Conservation (phyloP, 2,329 filamentous ascomycete species). For the Sclerotinia minor region DNA sequence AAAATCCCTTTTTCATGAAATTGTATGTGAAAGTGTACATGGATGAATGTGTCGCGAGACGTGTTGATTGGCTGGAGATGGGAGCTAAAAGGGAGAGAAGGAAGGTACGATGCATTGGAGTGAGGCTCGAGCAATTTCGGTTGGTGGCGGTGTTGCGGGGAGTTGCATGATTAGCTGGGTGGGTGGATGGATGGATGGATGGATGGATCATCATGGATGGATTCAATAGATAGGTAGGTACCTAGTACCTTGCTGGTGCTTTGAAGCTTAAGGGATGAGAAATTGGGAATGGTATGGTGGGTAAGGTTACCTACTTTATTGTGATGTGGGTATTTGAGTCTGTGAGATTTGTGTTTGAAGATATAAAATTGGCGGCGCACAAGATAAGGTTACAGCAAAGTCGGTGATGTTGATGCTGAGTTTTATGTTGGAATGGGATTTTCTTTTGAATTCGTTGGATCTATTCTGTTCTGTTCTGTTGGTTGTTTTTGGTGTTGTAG, state of each 20-base stretch:
- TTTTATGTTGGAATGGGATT: neutral
- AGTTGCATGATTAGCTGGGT: neutral
- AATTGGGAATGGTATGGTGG: no score
- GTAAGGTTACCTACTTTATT: neutral
- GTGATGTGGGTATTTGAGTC: no score
- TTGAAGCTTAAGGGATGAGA: neutral
- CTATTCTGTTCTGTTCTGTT: no score
- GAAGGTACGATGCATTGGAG: neutral
- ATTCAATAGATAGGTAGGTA: no score
- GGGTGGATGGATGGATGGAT: no score
- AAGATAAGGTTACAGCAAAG: neutral
- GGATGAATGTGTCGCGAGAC: neutral
- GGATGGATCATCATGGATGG: no score
- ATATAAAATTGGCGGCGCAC: neutral
- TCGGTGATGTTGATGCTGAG: neutral
- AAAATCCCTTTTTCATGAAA: neutral
- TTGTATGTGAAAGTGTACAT: neutral
- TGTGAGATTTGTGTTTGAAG: neutral
- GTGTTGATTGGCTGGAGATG: neutral
- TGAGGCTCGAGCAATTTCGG: conserved; percentile 17
- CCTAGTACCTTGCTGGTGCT: neutral
- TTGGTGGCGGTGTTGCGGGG: neutral
- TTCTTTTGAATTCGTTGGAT: neutral
- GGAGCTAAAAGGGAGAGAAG: neutral
- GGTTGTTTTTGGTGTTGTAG: neutral